phyloP scores from a whole-genome alignment of 2,329 filamentous ascomycete species.

The Aspergillus texensis region DNA sequence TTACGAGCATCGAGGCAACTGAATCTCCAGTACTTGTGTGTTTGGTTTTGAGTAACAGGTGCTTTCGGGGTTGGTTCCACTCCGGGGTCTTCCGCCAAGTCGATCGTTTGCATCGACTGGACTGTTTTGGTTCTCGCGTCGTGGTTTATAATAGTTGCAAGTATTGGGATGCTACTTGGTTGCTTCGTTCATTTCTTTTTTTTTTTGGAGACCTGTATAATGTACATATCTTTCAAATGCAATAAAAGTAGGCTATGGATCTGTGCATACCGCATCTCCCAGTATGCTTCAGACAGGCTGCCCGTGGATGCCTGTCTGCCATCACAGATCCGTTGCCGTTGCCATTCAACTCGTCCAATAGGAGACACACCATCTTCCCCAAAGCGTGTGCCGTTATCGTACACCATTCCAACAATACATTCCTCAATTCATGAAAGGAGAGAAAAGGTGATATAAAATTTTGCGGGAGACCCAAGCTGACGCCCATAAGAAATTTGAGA shows the following conservation, averaged over 20 bases:
- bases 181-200: conserved; percentile 13
- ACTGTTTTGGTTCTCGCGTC: neutral
- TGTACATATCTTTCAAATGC: conserved; percentile 25
- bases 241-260: conserved; percentile 23
- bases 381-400: neutral
- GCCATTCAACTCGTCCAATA: neutral
- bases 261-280: neutral
- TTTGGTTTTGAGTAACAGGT: neutral
- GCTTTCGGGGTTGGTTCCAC: neutral
- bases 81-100: neutral
- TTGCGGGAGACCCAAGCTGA: neutral
- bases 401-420: neutral
- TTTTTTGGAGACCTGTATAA: conserved; percentile 23
- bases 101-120: neutral
- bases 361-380: neutral
- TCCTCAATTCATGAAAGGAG: neutral
- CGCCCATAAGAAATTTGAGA: neutral
- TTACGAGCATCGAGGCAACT: neutral
- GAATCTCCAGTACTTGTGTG: neutral
- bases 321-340: neutral
- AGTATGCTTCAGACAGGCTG: neutral
- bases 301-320: neutral
- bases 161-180: conserved; percentile 3
- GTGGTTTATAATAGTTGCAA: conserved; percentile 2
- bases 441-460: neutral